A percentile compares a stretch with the other conserved stretches of the same genome.
These are phyloP conservation scores for Seiridium unicorne DNA, from an alignment of 2,329 filamentous ascomycete species.

Conservation along the genomic window DNA sequence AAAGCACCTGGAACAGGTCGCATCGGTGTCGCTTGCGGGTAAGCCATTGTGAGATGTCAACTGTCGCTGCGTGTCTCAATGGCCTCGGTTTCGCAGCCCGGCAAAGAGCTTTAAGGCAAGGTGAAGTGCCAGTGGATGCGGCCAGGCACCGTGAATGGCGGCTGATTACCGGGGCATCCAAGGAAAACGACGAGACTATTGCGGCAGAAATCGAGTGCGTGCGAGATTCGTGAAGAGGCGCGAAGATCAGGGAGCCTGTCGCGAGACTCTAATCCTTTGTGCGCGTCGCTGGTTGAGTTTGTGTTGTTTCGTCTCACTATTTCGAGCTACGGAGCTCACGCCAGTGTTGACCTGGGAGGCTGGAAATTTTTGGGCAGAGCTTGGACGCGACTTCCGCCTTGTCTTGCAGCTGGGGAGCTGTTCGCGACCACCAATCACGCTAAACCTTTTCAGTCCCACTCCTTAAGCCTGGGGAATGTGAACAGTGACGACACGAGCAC, in stretches of 20 bases:
- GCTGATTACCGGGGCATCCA: constrained; percentile 29
- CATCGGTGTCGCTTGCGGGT: constrained; percentile 61
- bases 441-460: constrained; percentile 16
- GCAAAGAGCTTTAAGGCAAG: not conserved
- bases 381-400: constrained; percentile 19
- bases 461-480: no score
- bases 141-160: constrained; percentile 16
- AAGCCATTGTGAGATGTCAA: constrained; percentile 44
- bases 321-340: not conserved
- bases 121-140: constrained; percentile 17
- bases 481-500: no score
- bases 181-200: constrained; percentile 15
- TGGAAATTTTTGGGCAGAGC: constrained; percentile 25
- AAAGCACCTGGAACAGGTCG: constrained; percentile 74
- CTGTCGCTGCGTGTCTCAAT: constrained; percentile 12
- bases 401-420: not conserved
- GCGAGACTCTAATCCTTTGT: not conserved
- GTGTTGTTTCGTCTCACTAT: constrained; percentile 2
- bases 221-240: not conserved
- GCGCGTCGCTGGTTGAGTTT: not conserved
- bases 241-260: not conserved
- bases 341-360: constrained; percentile 12
- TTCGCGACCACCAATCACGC: constrained; percentile 14
- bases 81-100: constrained; percentile 10
- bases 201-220: not conserved